A percentile compares a stretch with the other conserved stretches of the same genome.
phyloP scores from a whole-genome alignment of 176 grass and related monocot species.

The Metroxylon sagu region DNA sequence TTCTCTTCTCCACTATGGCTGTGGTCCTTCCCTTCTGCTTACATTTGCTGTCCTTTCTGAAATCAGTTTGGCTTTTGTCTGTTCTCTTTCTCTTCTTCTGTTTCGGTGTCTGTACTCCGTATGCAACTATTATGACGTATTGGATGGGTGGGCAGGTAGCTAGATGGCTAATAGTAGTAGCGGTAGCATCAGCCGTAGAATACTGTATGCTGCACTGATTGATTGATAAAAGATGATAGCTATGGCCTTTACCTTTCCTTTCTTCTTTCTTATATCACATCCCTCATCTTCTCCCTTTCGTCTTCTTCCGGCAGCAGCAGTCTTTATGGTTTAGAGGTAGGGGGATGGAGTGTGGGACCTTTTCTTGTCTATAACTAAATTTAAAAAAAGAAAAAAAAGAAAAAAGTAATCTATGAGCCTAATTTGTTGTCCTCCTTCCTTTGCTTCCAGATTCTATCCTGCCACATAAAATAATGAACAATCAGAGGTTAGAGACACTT shows the following conservation, averaged over 20 bases:
- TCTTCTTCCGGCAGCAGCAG: conserved; percentile 5
- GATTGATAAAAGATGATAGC: conserved; percentile 5
- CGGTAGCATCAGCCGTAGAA: not conserved
- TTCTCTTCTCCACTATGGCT: conserved; percentile 27
- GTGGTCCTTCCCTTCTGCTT: conserved; percentile 19
- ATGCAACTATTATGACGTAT: conserved; percentile 42
- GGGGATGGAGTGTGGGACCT: conserved; percentile 18
- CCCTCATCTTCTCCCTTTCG: not conserved
- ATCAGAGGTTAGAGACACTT: conserved; percentile 20
- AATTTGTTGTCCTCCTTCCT: conserved; percentile 29
- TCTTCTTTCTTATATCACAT: conserved; percentile 2
- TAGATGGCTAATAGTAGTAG: conserved; percentile 8
- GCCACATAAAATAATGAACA: conserved; percentile 21
- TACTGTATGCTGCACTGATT: too few species aligned
- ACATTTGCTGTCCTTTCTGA: conserved; percentile 24
- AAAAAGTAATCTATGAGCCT: conserved; percentile 37
- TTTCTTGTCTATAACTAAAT: conserved; percentile 26
- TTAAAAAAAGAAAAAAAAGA: conserved; percentile 13
- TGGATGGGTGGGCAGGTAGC: conserved; percentile 14
- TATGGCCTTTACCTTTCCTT: conserved; percentile 4
- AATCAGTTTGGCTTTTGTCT: conserved; percentile 31
- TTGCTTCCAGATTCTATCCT: conserved; percentile 23
- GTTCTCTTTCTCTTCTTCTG: conserved; percentile 22
- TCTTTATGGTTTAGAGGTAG: conserved; percentile 5
- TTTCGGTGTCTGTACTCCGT: conserved; percentile 45